Base-by-base conservation (phyloP, 345 rosid species). In the Cardiospermum halicacabum region DNA sequence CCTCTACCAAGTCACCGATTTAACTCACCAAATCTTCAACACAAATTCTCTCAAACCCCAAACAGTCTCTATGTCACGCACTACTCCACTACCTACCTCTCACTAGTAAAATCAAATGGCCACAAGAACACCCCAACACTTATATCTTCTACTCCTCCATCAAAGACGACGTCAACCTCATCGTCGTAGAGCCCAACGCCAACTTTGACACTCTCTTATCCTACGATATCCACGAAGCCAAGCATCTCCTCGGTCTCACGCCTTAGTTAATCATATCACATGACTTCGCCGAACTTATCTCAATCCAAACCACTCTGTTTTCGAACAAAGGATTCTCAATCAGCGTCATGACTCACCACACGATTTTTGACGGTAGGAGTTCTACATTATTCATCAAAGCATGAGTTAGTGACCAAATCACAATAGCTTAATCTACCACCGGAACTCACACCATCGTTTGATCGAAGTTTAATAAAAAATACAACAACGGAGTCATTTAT, bases 151-250 rank as follows among this genome's bases (percentile, higher is more conserved):
- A 58, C 64, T 4, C n/a, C n/a, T n/a, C 62, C 34, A 77, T 72
- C 0, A 42, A 60, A 11, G 76, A 68, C 6, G 69, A 28, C 1
- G 84, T 85, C 24, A 45, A 69, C 1, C 16, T 85, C 69, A 77
- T 63, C 0, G 64, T 85, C 5, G 85, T 78, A 16, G 79, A 80
- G 36, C 74, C 79, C 12, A 18, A 50, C 19, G 71, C 58, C 4
- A 72, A 74, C 43, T 69, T 82, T 7, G 3, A 69, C 4, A 37
- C 2, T 31, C 61, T 84, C 3, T 32, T 79, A 0, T 60, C 72
- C 27, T 39, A 74, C 1, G 42, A 53, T 39, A 45, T 71, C 24
- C 74, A 53, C 4, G 39, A 50, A 13, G 75, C 82, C 2, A 12
- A 24, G 71, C 31, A 65, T 66, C 9, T 79, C 62, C 43, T 56